Evolutionary conservation across 495 filamentous ascomycete species (phyloP), one percentile per base, ranked within the genome.

Genomic region (Podospora pseudocomata): DNA sequence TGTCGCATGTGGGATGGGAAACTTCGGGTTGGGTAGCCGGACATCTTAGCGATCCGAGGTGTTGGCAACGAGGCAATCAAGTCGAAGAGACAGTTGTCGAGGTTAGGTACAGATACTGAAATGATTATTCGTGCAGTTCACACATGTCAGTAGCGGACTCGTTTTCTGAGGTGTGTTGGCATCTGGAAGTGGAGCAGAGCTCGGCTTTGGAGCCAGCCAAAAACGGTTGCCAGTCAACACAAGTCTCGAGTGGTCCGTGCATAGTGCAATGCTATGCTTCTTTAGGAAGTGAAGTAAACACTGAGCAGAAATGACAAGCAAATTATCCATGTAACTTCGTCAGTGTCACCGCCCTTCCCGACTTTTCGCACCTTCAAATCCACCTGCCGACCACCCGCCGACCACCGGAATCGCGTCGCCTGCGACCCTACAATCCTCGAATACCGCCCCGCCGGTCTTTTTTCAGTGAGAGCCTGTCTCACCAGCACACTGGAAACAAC

Each of bases 1-100:
- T 87, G 87, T 54, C 89, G 88, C 71, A 89, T 76, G 76, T 89
- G 86, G 19, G 86, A 85, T 6, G 87, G 80, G 66, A 90, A 80
- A n/a, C 85, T 77, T 68, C 89, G 82, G 61, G 85, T 84, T 5
- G 75, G 75, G 57, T 75, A 78, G 19, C 65, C 68, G 30, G 78
- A 80, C 78, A 80, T 80, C 63, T 60, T 61, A 53, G 53, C 28
- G 54, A 19, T 53, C 23, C 23, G 23, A 34, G 65, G 23, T 39
- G 69, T 58, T 60, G 49, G 64, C 59, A 66, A 39, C 65, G 28
- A 65, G 3, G 44, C 54, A 58, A 65, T 23, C 57, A 60, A 32
- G 28, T 26, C 60, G 60, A 55, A 19, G 65, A 62, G 26, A 54
- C 16, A 16, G 59, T 19, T 27, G 58, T 62, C 65, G 39, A 60